Evolutionary conservation across 257 asterid genomes (phyloP).

Genomic region (Cynanchum wilfordii): DNA sequence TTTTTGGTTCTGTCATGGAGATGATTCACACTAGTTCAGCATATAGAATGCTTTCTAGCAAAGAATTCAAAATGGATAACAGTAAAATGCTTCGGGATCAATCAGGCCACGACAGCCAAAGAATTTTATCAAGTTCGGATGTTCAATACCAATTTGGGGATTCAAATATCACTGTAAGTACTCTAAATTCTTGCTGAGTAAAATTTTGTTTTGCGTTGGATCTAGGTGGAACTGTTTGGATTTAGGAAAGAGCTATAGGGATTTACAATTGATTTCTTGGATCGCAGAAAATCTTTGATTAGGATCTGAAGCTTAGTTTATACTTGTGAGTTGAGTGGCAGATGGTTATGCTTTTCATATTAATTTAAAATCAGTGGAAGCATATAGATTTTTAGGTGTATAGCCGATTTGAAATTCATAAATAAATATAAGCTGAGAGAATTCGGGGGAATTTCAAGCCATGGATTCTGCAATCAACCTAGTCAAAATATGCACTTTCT

Average conservation of each 20-base stretch:
- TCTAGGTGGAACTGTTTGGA: neutral
- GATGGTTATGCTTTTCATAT: neutral
- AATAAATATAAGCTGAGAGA: neutral
- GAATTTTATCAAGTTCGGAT: slow-evolving; percentile 35
- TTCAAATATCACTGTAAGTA: slow-evolving; percentile 38
- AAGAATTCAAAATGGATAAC: slow-evolving; percentile 26
- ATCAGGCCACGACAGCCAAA: slow-evolving; percentile 25
- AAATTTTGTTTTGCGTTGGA: neutral
- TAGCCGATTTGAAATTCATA: neutral
- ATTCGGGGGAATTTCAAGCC: neutral
- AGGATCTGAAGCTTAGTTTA: neutral
- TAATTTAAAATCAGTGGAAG: neutral
- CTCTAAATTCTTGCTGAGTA: neutral
- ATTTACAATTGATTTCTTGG: slow-evolving; percentile 1
- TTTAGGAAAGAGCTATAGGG: neutral
- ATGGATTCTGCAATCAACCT: neutral
- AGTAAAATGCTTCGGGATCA: slow-evolving; percentile 29
- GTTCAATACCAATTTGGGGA: slow-evolving; percentile 31
- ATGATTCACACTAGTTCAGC: slow-evolving; percentile 82
- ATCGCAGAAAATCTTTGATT: neutral
- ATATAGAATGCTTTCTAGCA: slow-evolving; percentile 48
- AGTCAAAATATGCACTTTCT: neutral
- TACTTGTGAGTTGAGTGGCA: neutral
- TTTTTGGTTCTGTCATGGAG: slow-evolving; percentile 96
- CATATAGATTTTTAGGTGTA: too few species aligned